Evolutionary conservation across 1,284 basidiomycete genomes (phyloP).

Genomic region (Ceratorhiza oryzae-sativae): DNA sequence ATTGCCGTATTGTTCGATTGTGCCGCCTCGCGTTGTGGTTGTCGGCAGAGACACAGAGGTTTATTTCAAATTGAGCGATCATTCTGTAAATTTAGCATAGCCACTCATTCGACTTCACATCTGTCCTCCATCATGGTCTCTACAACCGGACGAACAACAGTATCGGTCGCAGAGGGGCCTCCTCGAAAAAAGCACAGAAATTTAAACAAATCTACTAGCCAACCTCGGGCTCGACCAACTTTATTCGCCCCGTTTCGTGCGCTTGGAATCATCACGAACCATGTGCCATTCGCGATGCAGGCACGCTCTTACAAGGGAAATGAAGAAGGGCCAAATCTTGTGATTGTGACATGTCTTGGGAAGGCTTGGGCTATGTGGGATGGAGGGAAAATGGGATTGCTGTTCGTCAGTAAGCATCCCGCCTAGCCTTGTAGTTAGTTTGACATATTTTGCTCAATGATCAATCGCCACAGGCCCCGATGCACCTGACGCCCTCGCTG

Average conservation of each 20-base stretch:
- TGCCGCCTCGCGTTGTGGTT: not conserved
- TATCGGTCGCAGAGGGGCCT: not conserved
- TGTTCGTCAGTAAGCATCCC: constrained; percentile 84
- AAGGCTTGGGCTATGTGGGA: constrained; percentile 97
- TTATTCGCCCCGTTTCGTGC: constrained; percentile 96
- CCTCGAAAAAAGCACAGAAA: constrained; percentile 33
- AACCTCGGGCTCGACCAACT: not conserved
- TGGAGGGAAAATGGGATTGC: constrained; percentile 87
- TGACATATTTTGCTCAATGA: not conserved
- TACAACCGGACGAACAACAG: not conserved
- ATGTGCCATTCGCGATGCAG: constrained; percentile 89
- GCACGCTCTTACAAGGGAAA: constrained; percentile 87
- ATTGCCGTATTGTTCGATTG: not conserved
- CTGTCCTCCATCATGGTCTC: constrained; percentile 19
- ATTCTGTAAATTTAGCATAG: constrained; percentile 39
- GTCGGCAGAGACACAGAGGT: not conserved
- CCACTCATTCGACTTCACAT: not conserved
- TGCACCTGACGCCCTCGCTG: constrained; percentile 73
- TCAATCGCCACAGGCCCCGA: constrained; percentile 70
- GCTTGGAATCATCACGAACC: constrained; percentile 90
- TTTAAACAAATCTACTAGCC: not conserved
- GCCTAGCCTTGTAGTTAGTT: constrained; percentile 38
- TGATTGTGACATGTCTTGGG: constrained; percentile 89
- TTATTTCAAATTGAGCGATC: constrained; percentile 24
- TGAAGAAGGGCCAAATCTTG: constrained; percentile 78